Conservation (phyloP, 164 flowering plant species). For the Piper longum region DNA sequence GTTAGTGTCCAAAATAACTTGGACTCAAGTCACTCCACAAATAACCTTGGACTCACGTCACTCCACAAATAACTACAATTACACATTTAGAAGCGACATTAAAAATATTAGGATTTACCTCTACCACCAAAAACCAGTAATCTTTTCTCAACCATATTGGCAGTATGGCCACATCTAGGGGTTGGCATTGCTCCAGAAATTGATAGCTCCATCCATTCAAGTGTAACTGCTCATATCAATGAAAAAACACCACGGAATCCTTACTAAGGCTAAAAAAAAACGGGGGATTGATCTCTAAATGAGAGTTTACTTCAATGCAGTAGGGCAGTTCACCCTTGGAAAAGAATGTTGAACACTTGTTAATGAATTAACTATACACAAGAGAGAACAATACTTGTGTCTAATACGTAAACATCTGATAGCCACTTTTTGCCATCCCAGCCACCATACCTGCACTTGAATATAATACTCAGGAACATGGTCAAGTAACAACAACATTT, state of each 20-base stretch:
- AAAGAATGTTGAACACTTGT: too few relatives aligned
- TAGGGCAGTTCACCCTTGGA: too few relatives aligned
- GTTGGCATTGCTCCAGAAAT: conserved; percentile 75
- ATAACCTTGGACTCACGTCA: too few relatives aligned
- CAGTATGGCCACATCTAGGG: conserved; percentile 96
- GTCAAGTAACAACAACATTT: not conserved
- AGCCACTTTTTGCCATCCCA: conserved; percentile 99
- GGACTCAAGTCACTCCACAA: too few relatives aligned
- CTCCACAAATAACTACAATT: too few relatives aligned
- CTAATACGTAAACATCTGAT: conserved; percentile 87
- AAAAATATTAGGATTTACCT: conserved; percentile 33
- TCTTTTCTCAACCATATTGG: conserved; percentile 91
- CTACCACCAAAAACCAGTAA: conserved; percentile 92
- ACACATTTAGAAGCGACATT: not conserved
- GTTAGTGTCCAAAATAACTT: too few relatives aligned
- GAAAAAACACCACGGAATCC: not conserved
- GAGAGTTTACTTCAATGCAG: not conserved
- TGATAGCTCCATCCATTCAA: conserved; percentile 86
- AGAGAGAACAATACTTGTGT: conserved; percentile 53
- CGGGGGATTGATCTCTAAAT: not conserved
- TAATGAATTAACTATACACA: too few relatives aligned
- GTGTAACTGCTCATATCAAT: conserved; percentile 47
- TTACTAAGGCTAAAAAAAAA: too few relatives aligned
- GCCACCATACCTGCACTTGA: conserved; percentile 77
- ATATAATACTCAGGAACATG: not conserved